Evolutionary conservation across 306 rosid genomes (phyloP).

Genomic region (Trichosanthes truncata): DNA sequence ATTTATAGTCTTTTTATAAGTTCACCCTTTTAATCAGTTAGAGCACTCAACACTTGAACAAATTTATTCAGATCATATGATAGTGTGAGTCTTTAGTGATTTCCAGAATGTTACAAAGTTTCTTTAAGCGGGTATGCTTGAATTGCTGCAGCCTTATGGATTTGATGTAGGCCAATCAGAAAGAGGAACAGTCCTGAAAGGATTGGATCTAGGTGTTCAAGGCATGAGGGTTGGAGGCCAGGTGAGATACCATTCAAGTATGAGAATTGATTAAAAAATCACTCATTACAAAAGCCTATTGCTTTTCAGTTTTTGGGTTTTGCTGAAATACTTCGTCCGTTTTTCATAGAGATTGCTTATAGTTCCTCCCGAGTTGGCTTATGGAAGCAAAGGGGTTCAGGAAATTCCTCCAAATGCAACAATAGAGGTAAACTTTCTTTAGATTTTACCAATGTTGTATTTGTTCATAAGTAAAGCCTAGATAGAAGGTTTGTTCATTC

Average conservation of each 20-base stretch:
- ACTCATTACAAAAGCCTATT: neutral
- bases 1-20: neutral
- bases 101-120: neutral
- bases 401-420: conserved; percentile 98
- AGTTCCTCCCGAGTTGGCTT: conserved; percentile 90
- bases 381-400: conserved; percentile 80
- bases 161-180: conserved; percentile 92
- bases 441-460: neutral
- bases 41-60: neutral
- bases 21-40: neutral
- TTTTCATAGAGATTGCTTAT: conserved; percentile 59
- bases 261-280: neutral
- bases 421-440: conserved; percentile 52
- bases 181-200: conserved; percentile 77
- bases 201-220: conserved; percentile 79
- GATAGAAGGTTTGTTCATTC: neutral
- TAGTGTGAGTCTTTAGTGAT: neutral
- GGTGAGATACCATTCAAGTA: conserved; percentile 30
- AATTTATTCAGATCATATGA: neutral
- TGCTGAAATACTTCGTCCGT: neutral
- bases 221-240: conserved; percentile 98
- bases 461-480: neutral
- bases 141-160: conserved; percentile 86
- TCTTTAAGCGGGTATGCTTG: conserved; percentile 18
- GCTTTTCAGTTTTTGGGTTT: neutral